Evolutionary conservation across 2,329 filamentous ascomycete genomes (phyloP).

Genomic region (Tolypocladium cylindrosporum): DNA sequence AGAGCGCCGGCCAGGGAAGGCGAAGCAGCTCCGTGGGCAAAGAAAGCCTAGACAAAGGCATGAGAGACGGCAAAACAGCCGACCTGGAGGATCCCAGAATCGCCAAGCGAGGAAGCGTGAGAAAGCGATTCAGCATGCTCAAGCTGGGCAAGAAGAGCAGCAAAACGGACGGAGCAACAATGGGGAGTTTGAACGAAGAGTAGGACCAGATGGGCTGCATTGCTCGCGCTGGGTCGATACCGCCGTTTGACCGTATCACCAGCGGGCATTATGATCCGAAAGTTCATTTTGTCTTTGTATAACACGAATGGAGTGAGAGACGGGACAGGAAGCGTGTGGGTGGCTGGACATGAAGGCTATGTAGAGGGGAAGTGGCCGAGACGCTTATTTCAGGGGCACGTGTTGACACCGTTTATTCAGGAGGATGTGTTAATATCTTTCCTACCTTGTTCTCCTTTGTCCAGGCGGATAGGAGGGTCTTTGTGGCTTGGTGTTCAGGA

Average conservation of each 20-base stretch:
- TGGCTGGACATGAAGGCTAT: neutral
- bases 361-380: neutral
- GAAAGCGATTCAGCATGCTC: conserved; percentile 70
- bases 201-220: conserved; percentile 15
- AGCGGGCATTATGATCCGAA: neutral
- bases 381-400: neutral
- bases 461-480: neutral
- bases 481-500: conserved; percentile 26
- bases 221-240: neutral
- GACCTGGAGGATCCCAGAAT: conserved; percentile 20
- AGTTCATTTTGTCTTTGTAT: neutral
- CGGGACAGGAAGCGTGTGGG: neutral
- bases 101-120: conserved; percentile 52
- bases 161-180: conserved; percentile 40
- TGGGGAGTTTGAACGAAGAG: conserved; percentile 48
- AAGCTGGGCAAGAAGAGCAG: conserved; percentile 62
- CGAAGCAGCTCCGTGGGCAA: conserved; percentile 14
- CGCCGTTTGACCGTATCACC: neutral
- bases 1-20: conserved; percentile 2
- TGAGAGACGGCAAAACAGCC: conserved; percentile 13
- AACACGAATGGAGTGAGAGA: neutral
- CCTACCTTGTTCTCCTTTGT: conserved; percentile 5
- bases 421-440: conserved; percentile 4
- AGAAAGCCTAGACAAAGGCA: conserved; percentile 17
- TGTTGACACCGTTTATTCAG: too few relatives aligned